Evolutionary conservation across 129 eudicot species (phyloP), one percentile per base, ranked within the genome.

Genomic region (Flaveria brownii): DNA sequence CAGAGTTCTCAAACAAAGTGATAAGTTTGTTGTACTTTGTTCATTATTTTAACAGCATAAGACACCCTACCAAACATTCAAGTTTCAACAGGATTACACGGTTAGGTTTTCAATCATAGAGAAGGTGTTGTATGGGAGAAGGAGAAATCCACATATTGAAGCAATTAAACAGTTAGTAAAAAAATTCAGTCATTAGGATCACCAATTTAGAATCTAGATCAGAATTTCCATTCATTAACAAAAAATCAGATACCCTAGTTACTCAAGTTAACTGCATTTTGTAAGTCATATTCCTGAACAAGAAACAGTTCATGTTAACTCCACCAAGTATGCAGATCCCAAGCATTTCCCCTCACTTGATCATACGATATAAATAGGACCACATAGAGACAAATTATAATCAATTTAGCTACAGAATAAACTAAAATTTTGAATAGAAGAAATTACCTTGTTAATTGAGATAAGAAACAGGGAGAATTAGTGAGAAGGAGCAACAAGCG

Each of bases 191-290:
- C 41, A 36, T 36, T 36, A 36, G 7, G 41, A 36, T 36, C 41
- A 65, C 70, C 70, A 16, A 61, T 61, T 30, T 30, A 30, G 30
- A 61, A 61, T 3, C 12, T 13, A 25, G 67, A 26, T 57, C 30
- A 20, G 14, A 56, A 56, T 20, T 9, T 56, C 10, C 39, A 60
- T 4, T 12, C 13, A 23, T 11, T 30, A 66, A 41, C 0, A 66
- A 30, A 66, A n/a, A 18, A 41, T 66, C 49, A 9, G 28, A 17
- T 9, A 17, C 16, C 47, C 20, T 13, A 7, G 39, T 36, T 36
- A 65, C 70, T 65, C 43, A 65, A 66, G 71, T 41, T n/a, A 39
- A 17, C 17, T 36, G 71, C 50, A 66, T 41, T n/a, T 65, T 36
- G 49, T 36, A 36, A 2, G 70, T 41, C 15, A n/a, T 10, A n/a